Conservation (phyloP, 1,284 basidiomycete species). For the Ceraceosorus guamensis region DNA sequence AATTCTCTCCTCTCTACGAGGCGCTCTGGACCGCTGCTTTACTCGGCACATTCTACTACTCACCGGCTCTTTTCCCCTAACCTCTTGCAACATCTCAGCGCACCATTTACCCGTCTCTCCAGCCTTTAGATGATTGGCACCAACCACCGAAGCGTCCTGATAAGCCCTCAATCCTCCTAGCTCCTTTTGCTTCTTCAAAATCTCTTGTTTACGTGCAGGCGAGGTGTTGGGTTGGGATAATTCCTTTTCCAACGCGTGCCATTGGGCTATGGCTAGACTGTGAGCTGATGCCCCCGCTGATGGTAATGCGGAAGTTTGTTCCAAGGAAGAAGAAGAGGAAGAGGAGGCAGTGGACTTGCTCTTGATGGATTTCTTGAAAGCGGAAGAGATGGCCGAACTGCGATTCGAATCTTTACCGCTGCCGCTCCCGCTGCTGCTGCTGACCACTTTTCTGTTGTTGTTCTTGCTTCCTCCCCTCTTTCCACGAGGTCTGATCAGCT, state of each 20-base stretch:
- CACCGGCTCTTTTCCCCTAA: slow-evolving; percentile 12
- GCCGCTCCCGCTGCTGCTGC: too few species aligned
- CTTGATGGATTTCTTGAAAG: too few species aligned
- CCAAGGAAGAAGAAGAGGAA: too few species aligned
- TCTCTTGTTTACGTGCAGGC: slow-evolving; percentile 16
- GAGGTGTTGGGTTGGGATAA: slow-evolving; percentile 29
- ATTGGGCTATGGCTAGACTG: slow-evolving; percentile 34
- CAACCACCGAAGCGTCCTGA: slow-evolving; percentile 33
- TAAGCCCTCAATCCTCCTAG: slow-evolving; percentile 40
- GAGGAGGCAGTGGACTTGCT: too few species aligned
- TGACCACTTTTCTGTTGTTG: too few species aligned
- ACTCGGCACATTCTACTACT: slow-evolving; percentile 3
- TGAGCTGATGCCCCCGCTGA: too few species aligned
- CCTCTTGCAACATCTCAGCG: slow-evolving; percentile 24
- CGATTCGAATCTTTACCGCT: too few species aligned
- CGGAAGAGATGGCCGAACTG: too few species aligned
- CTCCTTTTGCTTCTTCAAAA: slow-evolving; percentile 23
- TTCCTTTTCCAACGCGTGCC: slow-evolving; percentile 42
- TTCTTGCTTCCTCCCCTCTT: too few species aligned
- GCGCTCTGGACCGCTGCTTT: too few species aligned
- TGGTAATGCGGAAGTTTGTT: too few species aligned
- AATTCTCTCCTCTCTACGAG: too few species aligned
- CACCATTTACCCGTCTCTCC: slow-evolving; percentile 41
- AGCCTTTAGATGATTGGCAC: slow-evolving; percentile 13
- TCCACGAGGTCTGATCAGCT: neutral